Evolutionary conservation across 2,329 filamentous ascomycete genomes (phyloP), one percentile per base, ranked within the genome.

Genomic region (Alternaria triticina): DNA sequence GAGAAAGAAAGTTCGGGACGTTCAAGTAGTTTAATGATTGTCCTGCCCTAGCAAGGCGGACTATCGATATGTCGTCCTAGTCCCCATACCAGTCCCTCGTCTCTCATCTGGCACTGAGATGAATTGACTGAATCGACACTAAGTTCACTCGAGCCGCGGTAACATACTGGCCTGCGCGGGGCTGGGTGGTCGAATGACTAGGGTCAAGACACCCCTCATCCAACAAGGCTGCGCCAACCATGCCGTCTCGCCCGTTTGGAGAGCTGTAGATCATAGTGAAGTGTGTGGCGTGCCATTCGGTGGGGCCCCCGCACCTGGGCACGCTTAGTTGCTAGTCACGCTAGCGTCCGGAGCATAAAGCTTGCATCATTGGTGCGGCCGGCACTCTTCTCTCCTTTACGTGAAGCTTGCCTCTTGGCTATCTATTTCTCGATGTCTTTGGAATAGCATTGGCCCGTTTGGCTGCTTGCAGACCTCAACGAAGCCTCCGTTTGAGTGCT

Each of bases 61-160:
- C 25, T 44, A 23, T 55, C 52, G 15, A 50, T 50, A 46, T 20
- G 33, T 45, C n/a, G 45, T 47, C 25, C 49, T 59, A 59, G 60
- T 28, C 43, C 17, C 25, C 13, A 47, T 17, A 47, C 12, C 23
- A 43, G 33, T 11, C 3, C 30, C 25, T 23, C 43, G 22, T 51
- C 20, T 23, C 44, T 23, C 58, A 54, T 20, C 15, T 25, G 52
- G 33, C 49, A 57, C 17, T 47, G 20, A 43, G 27, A 44, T 36
- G 20, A 22, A 45, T 28, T 27, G 33, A 30, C 49, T 33, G 28
- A 47, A 51, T 43, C 51, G 45, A 58, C 23, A 50, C 52, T 51
- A 55, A 55, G 33, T 27, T 54, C 27, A 52, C 57, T 55, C 54
- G 50, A 60, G 36, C 67, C 67, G 66, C 66, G 65, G 64, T 58